Base-by-base conservation (phyloP, 2,329 filamentous ascomycete species). In the Zymoseptoria tritici region DNA sequence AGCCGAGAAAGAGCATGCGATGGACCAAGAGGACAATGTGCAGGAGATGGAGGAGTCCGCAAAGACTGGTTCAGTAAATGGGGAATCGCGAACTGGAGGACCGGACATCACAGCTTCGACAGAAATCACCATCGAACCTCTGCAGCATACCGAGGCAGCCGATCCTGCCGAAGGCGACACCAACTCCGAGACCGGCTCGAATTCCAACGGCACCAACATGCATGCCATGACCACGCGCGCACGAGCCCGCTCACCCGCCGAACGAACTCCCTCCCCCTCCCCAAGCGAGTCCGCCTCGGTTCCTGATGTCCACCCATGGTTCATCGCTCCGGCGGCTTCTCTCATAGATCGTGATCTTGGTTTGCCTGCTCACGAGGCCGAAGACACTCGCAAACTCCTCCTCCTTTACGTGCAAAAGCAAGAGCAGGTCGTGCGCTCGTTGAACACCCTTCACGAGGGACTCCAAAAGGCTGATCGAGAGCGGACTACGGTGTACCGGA, bases 341-440 rank as follows among this genome's bases (percentile, higher is more conserved):
- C 80, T 82, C 57, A 82, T 86, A 2, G 87, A 92, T 71, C 81
- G 86, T 58, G 85, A 91, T 70, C 77, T 89, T 49, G 87, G 87
- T 1, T 81, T 95, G 2, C 89, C 89, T 0, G 80, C 85, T 19
- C 75, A 79, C 24, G 90, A 94, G 75, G 90, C 90, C 1, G 89
- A 92, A 64, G 89, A 94, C 61, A 85, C 90, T 51, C 85, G 90
- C 60, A 83, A 87, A 59, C 75, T 91, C 19, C 79, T 94, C 54
- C 82, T 90, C 64, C 77, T 90, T 9, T 93, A 90, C 71, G 85
- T 93, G 24, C 90, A 93, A 69, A 93, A 93, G 73, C 90, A 94
- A 70, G 90, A 94, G 68, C 90, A 94, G 72, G 85, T 93, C 2
- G 87, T 89, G 58, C 85, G 89, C 4, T 86, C 88, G 7, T 82